Conservation (phyloP, 768 basidiomycete genomes). For the Candolleomyces aberdarensis region DNA sequence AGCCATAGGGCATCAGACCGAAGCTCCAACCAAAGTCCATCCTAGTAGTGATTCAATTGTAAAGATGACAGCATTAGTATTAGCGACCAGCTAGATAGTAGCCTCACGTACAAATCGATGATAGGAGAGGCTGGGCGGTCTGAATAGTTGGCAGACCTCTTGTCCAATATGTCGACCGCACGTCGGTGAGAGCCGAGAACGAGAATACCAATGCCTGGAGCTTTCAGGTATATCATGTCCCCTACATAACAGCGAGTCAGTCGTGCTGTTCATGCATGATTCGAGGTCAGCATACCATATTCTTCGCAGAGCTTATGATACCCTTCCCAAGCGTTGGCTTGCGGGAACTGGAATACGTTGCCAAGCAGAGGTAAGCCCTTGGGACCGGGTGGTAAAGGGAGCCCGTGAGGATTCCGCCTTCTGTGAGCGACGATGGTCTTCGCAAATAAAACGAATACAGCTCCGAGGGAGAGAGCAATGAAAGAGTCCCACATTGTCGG, state of each 20-base stretch:
- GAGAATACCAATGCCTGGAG: constrained; percentile 9
- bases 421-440: too few relatives aligned
- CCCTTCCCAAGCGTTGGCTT: background rate
- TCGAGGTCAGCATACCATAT: background rate
- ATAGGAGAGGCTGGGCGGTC: background rate
- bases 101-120: constrained; percentile 4
- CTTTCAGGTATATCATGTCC: constrained; percentile 12
- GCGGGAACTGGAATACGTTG: background rate
- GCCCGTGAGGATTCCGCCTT: background rate
- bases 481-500: too few relatives aligned
- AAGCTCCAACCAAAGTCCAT: constrained; percentile 7
- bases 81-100: too few relatives aligned
- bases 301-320: background rate
- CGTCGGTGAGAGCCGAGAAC: constrained; percentile 1
- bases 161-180: constrained; percentile 5
- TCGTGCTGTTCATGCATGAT: background rate
- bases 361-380: background rate
- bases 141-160: constrained; percentile 6
- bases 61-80: too few relatives aligned
- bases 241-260: background rate
- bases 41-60: background rate
- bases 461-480: too few relatives aligned
- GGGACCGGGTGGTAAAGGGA: constrained; percentile 3
- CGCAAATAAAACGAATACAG: too few relatives aligned
- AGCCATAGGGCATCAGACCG: constrained; percentile 16